These are phyloP conservation scores for Dillenia suffruticosa DNA, from an alignment of 164 flowering plant genomes.

Conservation along the genomic window DNA sequence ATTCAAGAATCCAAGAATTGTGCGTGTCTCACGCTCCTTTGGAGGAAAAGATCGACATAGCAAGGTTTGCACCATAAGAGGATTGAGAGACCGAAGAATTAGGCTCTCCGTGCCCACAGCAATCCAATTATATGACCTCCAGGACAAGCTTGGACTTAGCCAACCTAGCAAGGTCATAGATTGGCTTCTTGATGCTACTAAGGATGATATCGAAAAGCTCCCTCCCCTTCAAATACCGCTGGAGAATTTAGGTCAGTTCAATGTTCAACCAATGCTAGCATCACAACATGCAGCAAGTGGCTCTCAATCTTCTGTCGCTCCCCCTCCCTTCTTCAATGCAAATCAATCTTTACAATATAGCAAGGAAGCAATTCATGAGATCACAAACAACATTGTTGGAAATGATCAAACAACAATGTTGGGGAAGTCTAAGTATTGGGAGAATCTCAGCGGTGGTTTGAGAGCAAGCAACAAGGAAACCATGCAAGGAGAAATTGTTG, in stretches of 20 bases:
- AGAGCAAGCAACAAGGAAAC: constrained; percentile 25
- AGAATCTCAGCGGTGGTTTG: constrained; percentile 18
- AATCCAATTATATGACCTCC: constrained; percentile 83
- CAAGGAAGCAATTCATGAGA: constrained; percentile 8
- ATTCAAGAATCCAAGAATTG: constrained; percentile 66
- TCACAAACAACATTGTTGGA: constrained; percentile 11
- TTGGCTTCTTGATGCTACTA: constrained; percentile 73
- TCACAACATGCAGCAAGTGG: constrained; percentile 14
- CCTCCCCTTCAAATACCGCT: constrained; percentile 68
- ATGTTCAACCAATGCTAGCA: constrained; percentile 20
- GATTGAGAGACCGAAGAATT: constrained; percentile 80
- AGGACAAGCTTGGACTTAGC: constrained; percentile 73
- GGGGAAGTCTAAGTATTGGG: constrained; percentile 17
- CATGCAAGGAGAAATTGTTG: constrained; percentile 10
- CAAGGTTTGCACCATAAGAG: constrained; percentile 77
- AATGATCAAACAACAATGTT: constrained; percentile 17
- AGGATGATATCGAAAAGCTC: constrained; percentile 63
- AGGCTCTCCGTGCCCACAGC: constrained; percentile 87
- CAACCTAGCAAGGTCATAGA: constrained; percentile 91
- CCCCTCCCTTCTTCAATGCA: no score
- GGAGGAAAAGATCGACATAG: constrained; percentile 94
- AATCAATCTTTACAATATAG: no score
- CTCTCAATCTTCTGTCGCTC: no score
- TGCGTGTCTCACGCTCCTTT: constrained; percentile 65
- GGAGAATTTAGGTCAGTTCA: constrained; percentile 26